These are phyloP conservation scores for Rhodotorula sp. DNA, from an alignment of 1,284 basidiomycete genomes.

Conservation along the genomic window DNA sequence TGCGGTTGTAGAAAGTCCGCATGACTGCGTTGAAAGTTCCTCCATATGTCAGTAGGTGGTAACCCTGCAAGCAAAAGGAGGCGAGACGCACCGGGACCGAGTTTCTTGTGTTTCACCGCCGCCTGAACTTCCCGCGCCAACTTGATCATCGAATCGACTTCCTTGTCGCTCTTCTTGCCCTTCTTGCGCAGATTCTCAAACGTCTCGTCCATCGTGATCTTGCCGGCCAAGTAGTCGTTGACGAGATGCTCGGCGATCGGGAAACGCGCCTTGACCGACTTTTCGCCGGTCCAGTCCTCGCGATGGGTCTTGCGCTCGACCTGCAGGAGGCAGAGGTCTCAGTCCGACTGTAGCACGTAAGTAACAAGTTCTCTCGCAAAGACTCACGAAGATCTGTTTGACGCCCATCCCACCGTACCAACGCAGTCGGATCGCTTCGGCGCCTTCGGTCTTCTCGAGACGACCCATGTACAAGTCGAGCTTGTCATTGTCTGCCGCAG, in stretches of 20 bases:
- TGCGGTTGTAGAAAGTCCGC: constrained; percentile 99
- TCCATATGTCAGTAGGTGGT: background rate
- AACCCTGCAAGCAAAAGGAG: background rate
- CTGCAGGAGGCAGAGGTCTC: background rate
- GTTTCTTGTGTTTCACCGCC: constrained; percentile 75
- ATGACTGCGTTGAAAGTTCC: constrained; percentile 60
- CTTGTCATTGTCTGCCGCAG: constrained; percentile 49
- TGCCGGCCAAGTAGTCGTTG: constrained; percentile 84
- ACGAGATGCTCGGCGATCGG: constrained; percentile 93
- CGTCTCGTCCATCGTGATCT: constrained; percentile 91
- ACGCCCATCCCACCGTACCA: constrained; percentile 91
- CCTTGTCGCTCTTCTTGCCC: constrained; percentile 91
- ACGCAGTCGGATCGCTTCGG: constrained; percentile 89
- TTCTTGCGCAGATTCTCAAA: constrained; percentile 84
- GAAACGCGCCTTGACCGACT: constrained; percentile 97
- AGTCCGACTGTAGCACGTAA: background rate
- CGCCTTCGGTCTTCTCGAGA: constrained; percentile 97
- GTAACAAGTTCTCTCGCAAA: background rate
- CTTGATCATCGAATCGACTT: constrained; percentile 93
- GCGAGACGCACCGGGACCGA: constrained; percentile 67
- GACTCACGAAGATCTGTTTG: constrained; percentile 71
- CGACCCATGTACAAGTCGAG: constrained; percentile 97
- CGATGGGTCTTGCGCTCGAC: constrained; percentile 97
- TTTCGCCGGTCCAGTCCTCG: constrained; percentile 99
- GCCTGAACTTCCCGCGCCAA: constrained; percentile 96